These are phyloP conservation scores for Coemansia sp. DNA, from an alignment of 192 early-diverging fungal genomes.

Conservation along the genomic window DNA sequence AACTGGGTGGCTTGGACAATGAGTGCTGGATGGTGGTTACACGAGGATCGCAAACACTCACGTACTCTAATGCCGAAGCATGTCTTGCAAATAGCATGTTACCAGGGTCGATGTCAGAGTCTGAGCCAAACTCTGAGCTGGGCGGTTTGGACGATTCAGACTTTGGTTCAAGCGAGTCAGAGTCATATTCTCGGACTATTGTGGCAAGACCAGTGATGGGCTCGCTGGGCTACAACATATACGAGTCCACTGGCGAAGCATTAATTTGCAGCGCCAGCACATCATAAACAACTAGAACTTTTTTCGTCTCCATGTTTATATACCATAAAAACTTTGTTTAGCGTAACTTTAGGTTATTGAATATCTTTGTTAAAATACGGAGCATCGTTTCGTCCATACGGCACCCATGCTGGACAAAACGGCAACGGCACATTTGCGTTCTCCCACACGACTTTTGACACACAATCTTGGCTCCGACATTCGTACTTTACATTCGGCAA, in stretches of 20 bases:
- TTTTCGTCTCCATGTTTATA: too few species aligned
- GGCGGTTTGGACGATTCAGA: background rate
- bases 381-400: slow-evolving; percentile 6
- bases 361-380: slow-evolving; percentile 14
- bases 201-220: slow-evolving; percentile 8
- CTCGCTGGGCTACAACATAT: background rate
- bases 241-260: background rate
- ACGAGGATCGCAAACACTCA: background rate
- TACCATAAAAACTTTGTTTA: too few species aligned
- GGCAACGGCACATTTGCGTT: slow-evolving; percentile 6
- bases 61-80: background rate
- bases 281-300: background rate
- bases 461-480: background rate
- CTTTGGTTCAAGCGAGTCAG: background rate
- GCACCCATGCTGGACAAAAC: slow-evolving; percentile 12
- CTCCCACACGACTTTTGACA: slow-evolving; percentile 8
- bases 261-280: background rate
- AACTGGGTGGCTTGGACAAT: background rate
- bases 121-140: background rate
- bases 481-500: slow-evolving; percentile 6
- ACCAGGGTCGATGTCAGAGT: background rate
- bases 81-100: background rate
- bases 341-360: background rate
- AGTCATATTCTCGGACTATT: background rate
- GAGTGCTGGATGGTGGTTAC: background rate